Conservation (phyloP, 2,329 filamentous ascomycete genomes). For the Xylariaceae sp. region DNA sequence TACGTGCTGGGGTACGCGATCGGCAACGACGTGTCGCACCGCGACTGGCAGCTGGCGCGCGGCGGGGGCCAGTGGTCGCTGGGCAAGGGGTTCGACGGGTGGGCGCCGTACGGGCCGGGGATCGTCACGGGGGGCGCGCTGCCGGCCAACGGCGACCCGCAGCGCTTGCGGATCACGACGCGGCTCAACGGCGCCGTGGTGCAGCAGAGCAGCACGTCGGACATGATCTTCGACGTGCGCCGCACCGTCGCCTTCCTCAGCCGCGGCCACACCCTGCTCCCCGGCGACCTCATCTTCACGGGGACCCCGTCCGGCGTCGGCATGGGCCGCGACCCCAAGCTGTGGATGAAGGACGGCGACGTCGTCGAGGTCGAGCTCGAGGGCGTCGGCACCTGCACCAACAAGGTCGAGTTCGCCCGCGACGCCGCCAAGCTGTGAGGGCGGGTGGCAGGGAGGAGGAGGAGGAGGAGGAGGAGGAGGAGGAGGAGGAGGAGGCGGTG, state of each 20-base stretch:
- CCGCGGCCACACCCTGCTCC: constrained; percentile 53
- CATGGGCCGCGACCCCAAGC: constrained; percentile 57
- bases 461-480: too few species aligned
- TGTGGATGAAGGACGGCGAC: constrained; percentile 66
- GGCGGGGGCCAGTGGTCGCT: constrained; percentile 64
- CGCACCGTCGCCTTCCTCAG: constrained; percentile 53
- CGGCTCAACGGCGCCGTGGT: constrained; percentile 51
- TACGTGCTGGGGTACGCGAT: constrained; percentile 69
- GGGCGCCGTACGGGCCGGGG: constrained; percentile 66
- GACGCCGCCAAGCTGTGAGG: constrained; percentile 11
- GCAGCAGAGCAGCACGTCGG: constrained; percentile 49
- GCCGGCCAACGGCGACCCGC: constrained; percentile 49
- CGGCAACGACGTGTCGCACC: constrained; percentile 74
- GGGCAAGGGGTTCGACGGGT: constrained; percentile 69
- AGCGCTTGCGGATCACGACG: constrained; percentile 47
- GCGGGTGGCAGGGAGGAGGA: too few species aligned
- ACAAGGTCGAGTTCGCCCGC: constrained; percentile 39
- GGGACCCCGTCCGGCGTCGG: constrained; percentile 65
- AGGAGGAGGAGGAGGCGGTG: too few species aligned
- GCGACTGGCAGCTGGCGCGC: constrained; percentile 65
- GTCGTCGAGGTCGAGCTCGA: constrained; percentile 62
- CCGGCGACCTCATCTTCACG: constrained; percentile 60
- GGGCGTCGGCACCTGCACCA: constrained; percentile 53
- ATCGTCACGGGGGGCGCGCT: constrained; percentile 54
- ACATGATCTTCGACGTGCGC: constrained; percentile 57